Evolutionary conservation across 306 rosid genomes (phyloP), one percentile per base, ranked within the genome.

Genomic region (Acacia confusa): DNA sequence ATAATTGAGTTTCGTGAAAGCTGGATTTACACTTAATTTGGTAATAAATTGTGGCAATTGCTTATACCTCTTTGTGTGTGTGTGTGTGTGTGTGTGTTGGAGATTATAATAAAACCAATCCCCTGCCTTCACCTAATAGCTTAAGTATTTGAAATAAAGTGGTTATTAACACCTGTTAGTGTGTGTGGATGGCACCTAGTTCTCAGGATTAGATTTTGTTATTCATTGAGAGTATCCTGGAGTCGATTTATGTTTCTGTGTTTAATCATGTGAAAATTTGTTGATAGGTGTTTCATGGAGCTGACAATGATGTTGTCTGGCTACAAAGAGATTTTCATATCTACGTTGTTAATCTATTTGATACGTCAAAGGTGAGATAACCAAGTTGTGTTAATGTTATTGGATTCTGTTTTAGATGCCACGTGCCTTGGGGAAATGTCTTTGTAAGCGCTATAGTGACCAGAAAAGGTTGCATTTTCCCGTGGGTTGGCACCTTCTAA

Each of bases 241-340:
- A 57, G 70, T 72, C 74, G 58, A 64, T 63, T 70, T 38, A 41
- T 64, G 28, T 63, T 19, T 76, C 45, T 75, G 20, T 20, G 12
- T 41, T 50, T 73, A 38, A 53, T 75, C 47, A 74, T 69, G 81
- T 57, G 27, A 78, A 72, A 22, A 19, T 88, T 79, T 89, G 79
- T 87, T 76, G 72, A 58, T 81, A 93, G 99, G 97, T 95, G 75
- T 95, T 95, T 83, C 99, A 95, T 85, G 99, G 99, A 11, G 93
- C 97, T 27, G 99, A 95, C 79, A 95, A 92, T 84, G 99, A 95
- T 80, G 85, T 93, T 79, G 80, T 93, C 45, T 95, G 99, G 99
- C 89, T 95, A 53, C 97, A 93, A 75, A 89, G 98, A 79, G 99
- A 95, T 90, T 95, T 95, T 70, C 99, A 93, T 72, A 89, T 93